Conservation (phyloP, 2,329 filamentous ascomycete genomes). For the Trichoderma koningiopsis region DNA sequence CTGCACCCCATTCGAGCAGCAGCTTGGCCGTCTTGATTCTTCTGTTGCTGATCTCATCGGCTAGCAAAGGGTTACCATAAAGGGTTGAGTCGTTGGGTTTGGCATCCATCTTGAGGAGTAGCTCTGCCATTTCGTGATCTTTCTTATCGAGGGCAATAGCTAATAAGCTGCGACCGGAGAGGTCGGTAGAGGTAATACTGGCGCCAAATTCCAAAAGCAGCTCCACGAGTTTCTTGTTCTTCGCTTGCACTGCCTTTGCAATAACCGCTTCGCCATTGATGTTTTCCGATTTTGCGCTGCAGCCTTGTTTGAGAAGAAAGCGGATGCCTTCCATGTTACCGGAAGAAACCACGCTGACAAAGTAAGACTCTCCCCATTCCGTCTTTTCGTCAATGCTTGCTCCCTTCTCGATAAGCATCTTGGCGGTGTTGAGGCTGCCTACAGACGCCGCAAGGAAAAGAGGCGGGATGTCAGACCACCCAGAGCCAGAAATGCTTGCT, state of each 20-base stretch:
- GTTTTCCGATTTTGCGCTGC: constrained; percentile 34
- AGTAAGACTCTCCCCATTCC: constrained; percentile 36
- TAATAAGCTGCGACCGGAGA: constrained; percentile 37
- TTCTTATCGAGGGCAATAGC: constrained; percentile 35
- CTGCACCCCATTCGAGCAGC: constrained; percentile 40
- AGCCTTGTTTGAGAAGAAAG: constrained; percentile 38
- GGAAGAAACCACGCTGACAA: constrained; percentile 35
- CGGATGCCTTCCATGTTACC: constrained; percentile 34
- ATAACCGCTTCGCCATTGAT: constrained; percentile 35
- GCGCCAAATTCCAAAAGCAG: constrained; percentile 42
- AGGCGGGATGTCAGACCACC: constrained; percentile 35
- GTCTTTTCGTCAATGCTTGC: constrained; percentile 37
- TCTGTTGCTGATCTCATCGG: constrained; percentile 38
- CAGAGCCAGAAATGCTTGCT: constrained; percentile 33
- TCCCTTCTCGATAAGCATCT: constrained; percentile 36
- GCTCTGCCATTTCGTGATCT: constrained; percentile 36
- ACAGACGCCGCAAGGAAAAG: constrained; percentile 39
- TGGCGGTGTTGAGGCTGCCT: constrained; percentile 35
- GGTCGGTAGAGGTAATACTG: constrained; percentile 35
- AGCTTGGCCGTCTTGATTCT: constrained; percentile 38
- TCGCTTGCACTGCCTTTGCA: constrained; percentile 35
- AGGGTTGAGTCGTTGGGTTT: constrained; percentile 36
- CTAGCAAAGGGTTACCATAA: constrained; percentile 39
- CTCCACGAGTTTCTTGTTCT: constrained; percentile 34
- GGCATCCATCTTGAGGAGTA: constrained; percentile 42